phyloP scores from a whole-genome alignment of 192 early-diverging fungal genomes.

The Haplosporangium gracile region DNA sequence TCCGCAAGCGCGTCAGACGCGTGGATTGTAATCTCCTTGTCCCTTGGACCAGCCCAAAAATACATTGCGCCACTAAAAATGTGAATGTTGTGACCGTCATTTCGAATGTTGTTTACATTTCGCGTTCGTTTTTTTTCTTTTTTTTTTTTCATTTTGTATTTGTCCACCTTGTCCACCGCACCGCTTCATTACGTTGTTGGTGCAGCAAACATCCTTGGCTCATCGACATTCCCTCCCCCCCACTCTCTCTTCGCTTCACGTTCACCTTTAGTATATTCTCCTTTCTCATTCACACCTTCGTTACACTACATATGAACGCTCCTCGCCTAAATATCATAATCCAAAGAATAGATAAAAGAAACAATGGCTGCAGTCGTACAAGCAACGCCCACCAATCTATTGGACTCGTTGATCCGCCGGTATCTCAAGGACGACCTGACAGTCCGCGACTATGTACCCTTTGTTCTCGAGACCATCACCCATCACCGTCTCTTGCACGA shows the following conservation, averaged over 20 bases:
- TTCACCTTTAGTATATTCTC: too few species aligned
- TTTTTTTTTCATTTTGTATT: background rate
- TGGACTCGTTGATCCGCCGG: slow-evolving; percentile 51
- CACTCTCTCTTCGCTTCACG: background rate
- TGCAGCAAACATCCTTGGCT: background rate
- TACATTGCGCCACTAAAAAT: background rate
- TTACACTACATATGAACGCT: too few species aligned
- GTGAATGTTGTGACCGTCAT: background rate
- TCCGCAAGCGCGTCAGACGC: too few species aligned
- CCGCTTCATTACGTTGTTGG: background rate
- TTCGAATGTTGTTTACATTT: background rate
- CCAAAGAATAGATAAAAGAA: background rate
- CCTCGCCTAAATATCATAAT: background rate
- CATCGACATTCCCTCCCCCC: background rate
- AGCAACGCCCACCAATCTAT: slow-evolving; percentile 45
- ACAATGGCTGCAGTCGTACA: slow-evolving; percentile 33
- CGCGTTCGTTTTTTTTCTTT: background rate
- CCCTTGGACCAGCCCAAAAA: background rate
- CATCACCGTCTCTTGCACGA: slow-evolving; percentile 57
- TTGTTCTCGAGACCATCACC: slow-evolving; percentile 64
- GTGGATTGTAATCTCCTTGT: background rate
- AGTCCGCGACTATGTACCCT: slow-evolving; percentile 57
- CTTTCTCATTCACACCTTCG: too few species aligned
- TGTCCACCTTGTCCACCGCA: background rate
- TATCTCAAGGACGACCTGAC: slow-evolving; percentile 57